A percentile compares a stretch with the other conserved stretches of the same genome.
Evolutionary conservation across 2,329 filamentous ascomycete genomes (phyloP).

Genomic region (Mycosphaerelloides madeirae): DNA sequence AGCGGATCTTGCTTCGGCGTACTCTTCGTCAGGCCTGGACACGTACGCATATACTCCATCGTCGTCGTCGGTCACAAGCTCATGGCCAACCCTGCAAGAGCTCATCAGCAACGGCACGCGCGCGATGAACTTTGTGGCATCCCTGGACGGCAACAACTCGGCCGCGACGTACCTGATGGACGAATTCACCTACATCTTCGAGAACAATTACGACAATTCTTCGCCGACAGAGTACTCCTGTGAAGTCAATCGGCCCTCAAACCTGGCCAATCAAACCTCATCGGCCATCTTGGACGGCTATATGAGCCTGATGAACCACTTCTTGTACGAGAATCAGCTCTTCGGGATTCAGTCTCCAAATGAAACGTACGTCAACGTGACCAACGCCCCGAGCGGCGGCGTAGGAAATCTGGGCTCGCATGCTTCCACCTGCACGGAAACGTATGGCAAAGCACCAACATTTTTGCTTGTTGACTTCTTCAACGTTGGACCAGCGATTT

Average conservation of each 20-base stretch:
- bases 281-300: conserved; percentile 15
- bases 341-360: conserved; percentile 42
- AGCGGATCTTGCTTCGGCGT: conserved; percentile 40
- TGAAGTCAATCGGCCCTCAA: conserved; percentile 14
- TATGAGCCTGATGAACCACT: conserved; percentile 49
- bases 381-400: conserved; percentile 40
- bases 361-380: conserved; percentile 34
- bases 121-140: conserved; percentile 57
- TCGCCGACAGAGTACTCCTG: conserved; percentile 29
- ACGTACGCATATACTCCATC: conserved; percentile 40
- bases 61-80: conserved; percentile 38
- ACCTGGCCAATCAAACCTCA: conserved; percentile 14
- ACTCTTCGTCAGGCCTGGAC: conserved; percentile 49
- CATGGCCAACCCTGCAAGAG: conserved; percentile 80
- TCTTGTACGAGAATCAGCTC: conserved; percentile 40
- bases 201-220: conserved; percentile 39
- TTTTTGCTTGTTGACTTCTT: conserved; percentile 45
- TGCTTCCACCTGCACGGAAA: conserved; percentile 34
- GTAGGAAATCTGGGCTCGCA: conserved; percentile 43
- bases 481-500: conserved; percentile 42
- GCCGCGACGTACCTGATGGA: conserved; percentile 67
- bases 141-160: conserved; percentile 78
- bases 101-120: conserved; percentile 65
- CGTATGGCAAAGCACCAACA: conserved; percentile 39
- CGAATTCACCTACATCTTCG: conserved; percentile 40